Evolutionary conservation across 441 rosid species (phyloP).

Genomic region (Pelargonium fulgidum): DNA sequence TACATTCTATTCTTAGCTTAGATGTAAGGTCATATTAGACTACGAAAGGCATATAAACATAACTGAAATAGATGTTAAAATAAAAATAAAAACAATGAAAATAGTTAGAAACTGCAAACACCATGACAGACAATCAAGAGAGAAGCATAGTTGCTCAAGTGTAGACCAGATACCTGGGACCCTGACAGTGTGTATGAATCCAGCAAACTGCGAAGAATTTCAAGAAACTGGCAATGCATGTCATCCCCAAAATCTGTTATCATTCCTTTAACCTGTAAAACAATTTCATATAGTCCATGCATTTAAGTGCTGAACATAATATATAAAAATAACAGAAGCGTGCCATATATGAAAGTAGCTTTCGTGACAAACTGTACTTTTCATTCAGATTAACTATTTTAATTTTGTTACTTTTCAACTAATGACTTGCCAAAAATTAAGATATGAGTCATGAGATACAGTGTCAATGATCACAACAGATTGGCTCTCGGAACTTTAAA

Average conservation of each 20-base stretch:
- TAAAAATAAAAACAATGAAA: background rate
- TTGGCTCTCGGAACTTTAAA: background rate
- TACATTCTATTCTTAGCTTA: background rate
- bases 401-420: background rate
- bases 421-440: background rate
- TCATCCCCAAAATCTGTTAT: constrained; percentile 88
- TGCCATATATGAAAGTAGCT: background rate
- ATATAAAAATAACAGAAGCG: constrained; percentile 9
- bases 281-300: constrained; percentile 16
- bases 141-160: constrained; percentile 14
- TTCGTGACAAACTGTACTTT: no score
- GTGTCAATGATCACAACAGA: background rate
- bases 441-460: background rate
- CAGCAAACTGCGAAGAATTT: constrained; percentile 92
- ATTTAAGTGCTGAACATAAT: background rate
- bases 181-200: constrained; percentile 81
- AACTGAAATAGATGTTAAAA: background rate
- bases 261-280: constrained; percentile 87
- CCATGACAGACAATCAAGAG: constrained; percentile 10
- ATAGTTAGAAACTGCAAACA: constrained; percentile 6
- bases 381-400: no score
- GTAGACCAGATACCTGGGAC: constrained; percentile 52
- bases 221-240: constrained; percentile 98
- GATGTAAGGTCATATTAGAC: background rate
- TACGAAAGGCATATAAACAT: no score